Percentiles rank a stretch among this genome's conserved stretches.
Conservation (phyloP, 169 alveolate genomes). For the Plasmodium adleri region DNA sequence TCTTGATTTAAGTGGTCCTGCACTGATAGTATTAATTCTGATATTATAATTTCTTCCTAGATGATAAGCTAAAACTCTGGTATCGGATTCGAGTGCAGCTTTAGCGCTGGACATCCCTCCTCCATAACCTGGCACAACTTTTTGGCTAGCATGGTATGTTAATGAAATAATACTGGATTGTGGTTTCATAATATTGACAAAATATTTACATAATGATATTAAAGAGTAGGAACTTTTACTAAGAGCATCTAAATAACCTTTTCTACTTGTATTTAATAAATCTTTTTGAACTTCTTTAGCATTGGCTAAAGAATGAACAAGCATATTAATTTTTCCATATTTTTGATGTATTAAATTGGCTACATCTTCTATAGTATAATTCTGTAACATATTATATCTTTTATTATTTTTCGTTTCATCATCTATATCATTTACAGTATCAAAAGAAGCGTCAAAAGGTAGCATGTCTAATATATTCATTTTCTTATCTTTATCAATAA, state of each 20-base stretch:
- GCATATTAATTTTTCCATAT: conserved; percentile 80
- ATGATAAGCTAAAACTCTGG: conserved; percentile 86
- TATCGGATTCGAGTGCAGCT: conserved; percentile 88
- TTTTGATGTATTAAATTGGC: conserved; percentile 75
- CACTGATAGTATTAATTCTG: conserved; percentile 86
- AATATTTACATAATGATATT: conserved; percentile 84
- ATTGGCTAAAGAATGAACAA: conserved; percentile 88
- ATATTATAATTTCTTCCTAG: conserved; percentile 82
- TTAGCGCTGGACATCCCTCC: conserved; percentile 91
- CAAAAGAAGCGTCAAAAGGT: conserved; percentile 87
- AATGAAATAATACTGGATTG: conserved; percentile 82
- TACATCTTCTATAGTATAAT: conserved; percentile 82
- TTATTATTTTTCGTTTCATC: conserved; percentile 84
- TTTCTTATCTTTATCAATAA: conserved; percentile 37
- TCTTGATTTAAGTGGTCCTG: conserved; percentile 87
- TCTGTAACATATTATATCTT: conserved; percentile 81
- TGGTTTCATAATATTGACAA: conserved; percentile 83
- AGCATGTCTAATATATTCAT: conserved; percentile 80
- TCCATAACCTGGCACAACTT: conserved; percentile 86
- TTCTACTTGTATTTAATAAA: conserved; percentile 85
- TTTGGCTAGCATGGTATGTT: conserved; percentile 84
- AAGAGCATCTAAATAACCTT: conserved; percentile 86
- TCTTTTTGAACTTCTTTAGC: conserved; percentile 87
- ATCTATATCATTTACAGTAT: conserved; percentile 82
- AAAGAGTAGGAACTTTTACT: conserved; percentile 86